These are phyloP conservation scores for Kappamyces sp. DNA, from an alignment of 192 early-diverging fungal genomes.

Conservation along the genomic window DNA sequence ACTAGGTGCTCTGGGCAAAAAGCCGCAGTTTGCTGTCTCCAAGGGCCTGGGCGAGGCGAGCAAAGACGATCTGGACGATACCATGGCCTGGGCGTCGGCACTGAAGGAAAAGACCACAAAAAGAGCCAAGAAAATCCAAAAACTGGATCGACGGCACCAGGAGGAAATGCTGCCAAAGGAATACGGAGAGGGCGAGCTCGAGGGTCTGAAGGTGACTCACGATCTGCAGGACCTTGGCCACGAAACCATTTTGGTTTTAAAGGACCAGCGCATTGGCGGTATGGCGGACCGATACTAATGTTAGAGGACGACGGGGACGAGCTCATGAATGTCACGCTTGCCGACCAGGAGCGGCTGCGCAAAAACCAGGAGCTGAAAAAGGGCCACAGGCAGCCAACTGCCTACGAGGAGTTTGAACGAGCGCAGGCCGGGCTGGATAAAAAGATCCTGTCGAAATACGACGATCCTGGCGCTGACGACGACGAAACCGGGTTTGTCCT, in stretches of 20 bases:
- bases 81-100: conserved; percentile 63
- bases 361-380: conserved; percentile 73
- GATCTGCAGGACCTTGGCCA: conserved; percentile 59
- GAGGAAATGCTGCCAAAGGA: conserved; percentile 29
- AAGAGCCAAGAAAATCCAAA: conserved; percentile 36
- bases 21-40: conserved; percentile 38
- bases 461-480: conserved; percentile 51
- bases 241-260: conserved; percentile 81
- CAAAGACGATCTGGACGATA: conserved; percentile 49
- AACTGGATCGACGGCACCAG: conserved; percentile 39
- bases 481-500: conserved; percentile 51
- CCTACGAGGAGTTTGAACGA: conserved; percentile 69
- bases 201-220: conserved; percentile 73
- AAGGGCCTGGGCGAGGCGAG: conserved; percentile 57
- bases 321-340: conserved; percentile 61
- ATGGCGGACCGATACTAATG: conserved; percentile 22
- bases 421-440: conserved; percentile 35
- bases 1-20: conserved; percentile 42
- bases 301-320: conserved; percentile 61
- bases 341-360: conserved; percentile 58
- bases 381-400: conserved; percentile 59
- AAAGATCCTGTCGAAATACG: conserved; percentile 69
- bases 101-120: conserved; percentile 46
- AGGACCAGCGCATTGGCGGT: conserved; percentile 71
- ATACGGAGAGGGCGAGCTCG: conserved; percentile 47